phyloP scores from a whole-genome alignment of 805 yeast genomes.

The Pichia scutulata region DNA sequence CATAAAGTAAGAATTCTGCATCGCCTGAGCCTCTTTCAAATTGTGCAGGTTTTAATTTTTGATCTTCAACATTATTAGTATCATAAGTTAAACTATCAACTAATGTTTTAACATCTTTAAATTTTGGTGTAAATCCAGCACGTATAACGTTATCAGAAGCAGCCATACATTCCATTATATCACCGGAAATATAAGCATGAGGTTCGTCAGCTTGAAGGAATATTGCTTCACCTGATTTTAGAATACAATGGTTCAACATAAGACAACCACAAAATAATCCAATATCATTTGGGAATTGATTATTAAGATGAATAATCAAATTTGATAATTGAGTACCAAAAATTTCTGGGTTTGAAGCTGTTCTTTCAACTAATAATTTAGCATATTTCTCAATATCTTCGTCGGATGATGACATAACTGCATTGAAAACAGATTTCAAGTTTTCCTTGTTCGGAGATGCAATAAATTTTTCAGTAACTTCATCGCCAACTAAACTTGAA shows the following conservation, averaged over 20 bases:
- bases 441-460: slow-evolving; percentile 51
- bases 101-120: slow-evolving; percentile 87
- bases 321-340: slow-evolving; percentile 59
- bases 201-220: slow-evolving; percentile 95
- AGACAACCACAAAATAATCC: slow-evolving; percentile 96
- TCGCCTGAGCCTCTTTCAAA: slow-evolving; percentile 59
- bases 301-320: slow-evolving; percentile 67
- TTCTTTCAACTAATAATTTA: slow-evolving; percentile 55
- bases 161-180: slow-evolving; percentile 99
- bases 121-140: slow-evolving; percentile 99
- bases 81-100: slow-evolving; percentile 88
- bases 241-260: slow-evolving; percentile 77
- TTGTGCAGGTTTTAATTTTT: slow-evolving; percentile 66
- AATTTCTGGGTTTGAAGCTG: slow-evolving; percentile 48
- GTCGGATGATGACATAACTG: slow-evolving; percentile 78
- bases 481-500: slow-evolving; percentile 57
- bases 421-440: slow-evolving; percentile 68
- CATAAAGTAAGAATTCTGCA: slow-evolving; percentile 62
- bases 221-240: slow-evolving; percentile 91
- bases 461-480: slow-evolving; percentile 44
- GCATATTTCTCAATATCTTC: slow-evolving; percentile 50
- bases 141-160: slow-evolving; percentile 97
- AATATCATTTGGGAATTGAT: slow-evolving; percentile 87
- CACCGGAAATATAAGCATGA: slow-evolving; percentile 95
- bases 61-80: slow-evolving; percentile 84